phyloP scores from a whole-genome alignment of 2,329 filamentous ascomycete genomes.

The Leptographium wingfieldii region DNA sequence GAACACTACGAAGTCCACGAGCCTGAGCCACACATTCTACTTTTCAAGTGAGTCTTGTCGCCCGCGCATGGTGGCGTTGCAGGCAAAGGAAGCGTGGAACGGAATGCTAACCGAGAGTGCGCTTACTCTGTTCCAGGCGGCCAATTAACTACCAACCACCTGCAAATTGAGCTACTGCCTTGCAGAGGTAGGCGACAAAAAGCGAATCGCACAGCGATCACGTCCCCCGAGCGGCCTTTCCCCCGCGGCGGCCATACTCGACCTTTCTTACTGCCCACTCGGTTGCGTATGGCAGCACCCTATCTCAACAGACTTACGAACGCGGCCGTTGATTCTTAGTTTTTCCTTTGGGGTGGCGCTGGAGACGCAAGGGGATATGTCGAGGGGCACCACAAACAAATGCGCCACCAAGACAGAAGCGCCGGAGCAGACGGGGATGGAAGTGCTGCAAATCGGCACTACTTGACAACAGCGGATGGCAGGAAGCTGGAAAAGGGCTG shows the following conservation, averaged over 20 bases:
- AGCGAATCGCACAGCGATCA: neutral
- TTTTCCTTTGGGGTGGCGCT: neutral
- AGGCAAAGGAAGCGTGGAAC: neutral
- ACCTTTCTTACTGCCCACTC: neutral
- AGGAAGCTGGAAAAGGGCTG: neutral
- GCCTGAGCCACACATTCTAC: conserved; percentile 91
- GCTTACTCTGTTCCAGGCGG: conserved; percentile 37
- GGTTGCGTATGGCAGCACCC: neutral
- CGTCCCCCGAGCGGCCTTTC: neutral
- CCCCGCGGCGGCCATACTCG: neutral
- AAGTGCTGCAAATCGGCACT: neutral
- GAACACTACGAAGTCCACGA: conserved; percentile 99
- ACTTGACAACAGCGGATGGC: neutral
- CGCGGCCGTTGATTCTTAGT: neutral
- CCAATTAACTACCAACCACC: conserved; percentile 76
- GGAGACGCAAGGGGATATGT: neutral
- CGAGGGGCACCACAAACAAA: neutral
- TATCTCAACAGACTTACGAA: neutral
- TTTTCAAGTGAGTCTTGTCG: conserved; percentile 72
- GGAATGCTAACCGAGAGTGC: conserved; percentile 1
- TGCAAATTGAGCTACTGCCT: conserved; percentile 25
- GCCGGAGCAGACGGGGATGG: neutral
- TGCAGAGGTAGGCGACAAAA: neutral
- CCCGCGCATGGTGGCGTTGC: neutral
- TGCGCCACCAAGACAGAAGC: neutral